A percentile compares a stretch with the other conserved stretches of the same genome.
Conservation (phyloP, 169 alveolate genomes). For the Cryptosporidium sp. region DNA sequence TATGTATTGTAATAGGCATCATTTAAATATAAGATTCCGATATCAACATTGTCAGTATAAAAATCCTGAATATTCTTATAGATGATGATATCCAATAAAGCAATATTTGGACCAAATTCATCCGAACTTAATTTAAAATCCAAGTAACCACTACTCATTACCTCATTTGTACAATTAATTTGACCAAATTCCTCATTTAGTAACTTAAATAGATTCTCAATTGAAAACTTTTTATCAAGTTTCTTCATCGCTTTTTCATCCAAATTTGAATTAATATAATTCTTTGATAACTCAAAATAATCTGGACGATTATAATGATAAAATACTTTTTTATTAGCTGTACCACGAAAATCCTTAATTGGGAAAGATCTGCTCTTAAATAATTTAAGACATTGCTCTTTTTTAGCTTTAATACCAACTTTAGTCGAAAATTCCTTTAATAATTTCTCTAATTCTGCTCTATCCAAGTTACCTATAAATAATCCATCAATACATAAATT, state of each 20-base stretch:
- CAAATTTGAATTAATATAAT: neutral
- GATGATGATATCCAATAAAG: constrained; percentile 26
- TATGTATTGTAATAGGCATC: constrained; percentile 19
- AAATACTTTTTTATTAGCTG: neutral
- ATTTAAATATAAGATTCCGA: constrained; percentile 25
- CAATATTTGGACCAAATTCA: constrained; percentile 46
- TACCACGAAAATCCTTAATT: constrained; percentile 22
- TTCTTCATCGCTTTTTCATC: neutral
- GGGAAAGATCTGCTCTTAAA: neutral
- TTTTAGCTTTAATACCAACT: neutral
- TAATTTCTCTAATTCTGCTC: neutral
- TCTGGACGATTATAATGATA: constrained; percentile 20
- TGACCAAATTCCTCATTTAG: constrained; percentile 23
- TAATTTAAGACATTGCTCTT: neutral
- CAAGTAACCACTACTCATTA: neutral
- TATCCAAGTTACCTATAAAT: constrained; percentile 41
- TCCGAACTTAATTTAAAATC: neutral
- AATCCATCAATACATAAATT: constrained; percentile 43
- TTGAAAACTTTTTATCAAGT: neutral
- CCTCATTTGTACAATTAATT: neutral
- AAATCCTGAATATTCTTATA: neutral
- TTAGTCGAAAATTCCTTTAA: neutral
- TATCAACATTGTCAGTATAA: neutral
- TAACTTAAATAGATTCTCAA: constrained; percentile 3
- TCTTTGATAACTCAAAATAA: neutral